Percentiles rank a stretch among this genome's conserved stretches.
These are phyloP conservation scores for Hymenotorrendiella dingleyae DNA, from an alignment of 2,329 filamentous ascomycete genomes.

Conservation along the genomic window DNA sequence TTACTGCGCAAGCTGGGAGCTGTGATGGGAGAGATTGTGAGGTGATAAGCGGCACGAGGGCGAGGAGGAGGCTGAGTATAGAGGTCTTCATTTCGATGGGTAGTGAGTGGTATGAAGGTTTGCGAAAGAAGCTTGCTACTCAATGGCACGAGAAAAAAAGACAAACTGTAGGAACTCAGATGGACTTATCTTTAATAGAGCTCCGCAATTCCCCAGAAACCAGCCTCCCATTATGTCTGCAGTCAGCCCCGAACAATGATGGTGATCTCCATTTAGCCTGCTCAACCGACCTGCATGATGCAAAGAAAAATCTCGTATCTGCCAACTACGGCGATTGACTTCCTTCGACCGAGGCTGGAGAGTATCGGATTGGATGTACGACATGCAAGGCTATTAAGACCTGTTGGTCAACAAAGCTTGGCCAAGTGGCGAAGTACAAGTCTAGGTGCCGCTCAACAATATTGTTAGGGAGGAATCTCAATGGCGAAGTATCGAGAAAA, in stretches of 20 bases:
- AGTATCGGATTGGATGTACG: background rate
- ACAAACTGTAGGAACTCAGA: background rate
- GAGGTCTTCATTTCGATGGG: background rate
- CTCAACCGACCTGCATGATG: conserved; percentile 1
- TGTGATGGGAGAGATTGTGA: conserved; percentile 4
- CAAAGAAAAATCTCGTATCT: background rate
- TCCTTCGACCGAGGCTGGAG: conserved; percentile 4
- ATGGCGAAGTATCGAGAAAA: too few species aligned
- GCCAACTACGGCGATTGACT: too few species aligned
- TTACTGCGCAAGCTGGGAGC: conserved; percentile 6
- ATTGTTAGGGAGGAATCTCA: background rate
- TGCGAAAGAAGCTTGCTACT: background rate
- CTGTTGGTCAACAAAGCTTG: background rate
- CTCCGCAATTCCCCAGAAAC: background rate
- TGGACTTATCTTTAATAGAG: background rate
- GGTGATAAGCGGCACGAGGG: background rate
- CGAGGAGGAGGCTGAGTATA: background rate
- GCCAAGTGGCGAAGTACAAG: background rate
- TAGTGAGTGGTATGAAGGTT: background rate
- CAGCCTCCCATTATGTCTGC: background rate
- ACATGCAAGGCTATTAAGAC: conserved; percentile 6
- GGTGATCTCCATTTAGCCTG: background rate
- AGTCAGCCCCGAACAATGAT: background rate
- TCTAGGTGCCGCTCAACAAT: background rate
- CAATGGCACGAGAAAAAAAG: background rate